phyloP scores from a whole-genome alignment of 176 grass and related monocot genomes.

The Bromus sterilis region DNA sequence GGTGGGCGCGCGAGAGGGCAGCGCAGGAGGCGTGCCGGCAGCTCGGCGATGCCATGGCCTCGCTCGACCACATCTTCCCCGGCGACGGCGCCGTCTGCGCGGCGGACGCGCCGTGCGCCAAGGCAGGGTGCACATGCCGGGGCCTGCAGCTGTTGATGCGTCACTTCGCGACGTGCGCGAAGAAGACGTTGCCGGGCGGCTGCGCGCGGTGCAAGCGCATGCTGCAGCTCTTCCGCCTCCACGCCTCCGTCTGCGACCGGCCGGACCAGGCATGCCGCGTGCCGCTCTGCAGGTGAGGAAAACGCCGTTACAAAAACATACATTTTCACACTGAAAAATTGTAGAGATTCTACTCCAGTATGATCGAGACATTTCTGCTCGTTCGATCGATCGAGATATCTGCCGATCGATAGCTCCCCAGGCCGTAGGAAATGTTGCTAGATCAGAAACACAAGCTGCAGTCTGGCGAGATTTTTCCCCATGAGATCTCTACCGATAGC shows the following conservation, averaged over 20 bases:
- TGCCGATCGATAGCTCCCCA: background rate
- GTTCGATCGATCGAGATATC: background rate
- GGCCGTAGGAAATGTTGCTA: background rate
- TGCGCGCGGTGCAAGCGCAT: conserved; percentile 76
- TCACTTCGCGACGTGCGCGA: conserved; percentile 49
- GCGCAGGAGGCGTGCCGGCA: conserved; percentile 41
- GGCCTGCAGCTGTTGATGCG: conserved; percentile 54
- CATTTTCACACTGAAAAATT: background rate
- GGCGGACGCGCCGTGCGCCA: background rate
- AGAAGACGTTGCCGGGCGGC: conserved; percentile 29
- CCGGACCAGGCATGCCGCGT: conserved; percentile 41
- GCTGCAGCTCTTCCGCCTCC: conserved; percentile 71
- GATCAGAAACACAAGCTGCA: background rate
- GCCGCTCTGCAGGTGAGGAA: conserved; percentile 70
- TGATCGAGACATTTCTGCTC: too few relatives aligned
- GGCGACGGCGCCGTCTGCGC: background rate
- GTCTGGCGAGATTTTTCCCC: conserved; percentile 8
- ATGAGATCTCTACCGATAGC: too few relatives aligned
- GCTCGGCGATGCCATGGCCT: conserved; percentile 57
- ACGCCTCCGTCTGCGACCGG: conserved; percentile 60
- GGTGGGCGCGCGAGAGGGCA: conserved; percentile 41
- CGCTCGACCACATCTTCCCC: conserved; percentile 54
- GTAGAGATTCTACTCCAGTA: too few relatives aligned
- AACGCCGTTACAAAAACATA: background rate
- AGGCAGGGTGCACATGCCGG: conserved; percentile 24